These are phyloP conservation scores for Quercus gilva DNA, from an alignment of 306 rosid genomes.

Conservation along the genomic window DNA sequence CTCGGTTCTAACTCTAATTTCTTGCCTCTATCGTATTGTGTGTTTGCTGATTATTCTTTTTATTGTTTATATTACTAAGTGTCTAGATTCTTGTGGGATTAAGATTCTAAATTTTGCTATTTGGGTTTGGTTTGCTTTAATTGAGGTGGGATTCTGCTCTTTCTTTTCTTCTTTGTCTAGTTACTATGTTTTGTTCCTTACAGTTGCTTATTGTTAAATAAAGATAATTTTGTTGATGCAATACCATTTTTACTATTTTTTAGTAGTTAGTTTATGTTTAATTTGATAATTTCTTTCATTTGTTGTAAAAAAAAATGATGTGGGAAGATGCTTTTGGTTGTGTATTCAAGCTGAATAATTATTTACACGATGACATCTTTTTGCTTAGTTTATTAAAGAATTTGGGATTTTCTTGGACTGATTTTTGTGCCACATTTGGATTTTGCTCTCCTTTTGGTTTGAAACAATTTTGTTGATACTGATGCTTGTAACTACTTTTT, in stretches of 20 bases:
- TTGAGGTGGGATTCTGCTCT: constrained; percentile 10
- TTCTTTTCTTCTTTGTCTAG: constrained; percentile 3
- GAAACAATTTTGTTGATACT: not conserved
- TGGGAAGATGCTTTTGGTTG: not conserved
- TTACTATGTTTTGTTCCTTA: not conserved
- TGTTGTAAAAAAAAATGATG: not conserved
- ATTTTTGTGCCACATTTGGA: constrained; percentile 19
- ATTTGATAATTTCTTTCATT: not conserved
- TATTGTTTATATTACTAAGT: no score
- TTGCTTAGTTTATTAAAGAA: not conserved
- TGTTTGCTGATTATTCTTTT: no score
- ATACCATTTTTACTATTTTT: not conserved
- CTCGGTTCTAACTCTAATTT: no score
- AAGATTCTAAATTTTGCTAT: not conserved
- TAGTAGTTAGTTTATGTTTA: not conserved
- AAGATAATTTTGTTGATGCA: not conserved
- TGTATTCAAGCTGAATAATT: constrained; percentile 11
- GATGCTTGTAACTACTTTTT: constrained; percentile 5
- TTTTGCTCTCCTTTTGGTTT: constrained; percentile 2
- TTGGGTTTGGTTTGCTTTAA: constrained; percentile 4
- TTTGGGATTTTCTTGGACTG: constrained; percentile 10
- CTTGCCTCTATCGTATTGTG: no score
- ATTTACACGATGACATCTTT: not conserved
- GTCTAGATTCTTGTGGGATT: no score
- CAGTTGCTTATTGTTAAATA: not conserved